phyloP scores from a whole-genome alignment of 2,329 filamentous ascomycete genomes.

The Bipolaris zeicola region DNA sequence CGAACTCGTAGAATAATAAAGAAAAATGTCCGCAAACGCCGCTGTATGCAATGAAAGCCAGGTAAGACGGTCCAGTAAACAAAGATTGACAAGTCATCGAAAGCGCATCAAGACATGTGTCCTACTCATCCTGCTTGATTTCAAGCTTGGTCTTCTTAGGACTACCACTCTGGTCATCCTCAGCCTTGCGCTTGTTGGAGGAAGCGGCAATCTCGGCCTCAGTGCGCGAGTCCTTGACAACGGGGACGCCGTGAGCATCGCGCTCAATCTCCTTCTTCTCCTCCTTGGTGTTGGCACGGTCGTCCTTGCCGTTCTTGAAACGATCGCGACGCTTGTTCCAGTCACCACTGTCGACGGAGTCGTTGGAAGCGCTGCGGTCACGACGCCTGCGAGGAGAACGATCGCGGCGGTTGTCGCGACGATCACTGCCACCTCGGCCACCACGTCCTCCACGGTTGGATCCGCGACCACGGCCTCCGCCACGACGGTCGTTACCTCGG shows the following conservation, averaged over 20 bases:
- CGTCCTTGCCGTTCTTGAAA: constrained; percentile 44
- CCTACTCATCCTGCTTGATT: constrained; percentile 42
- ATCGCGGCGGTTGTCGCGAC: constrained; percentile 30
- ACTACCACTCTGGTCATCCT: constrained; percentile 25
- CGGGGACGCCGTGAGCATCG: constrained; percentile 36
- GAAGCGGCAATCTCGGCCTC: constrained; percentile 19
- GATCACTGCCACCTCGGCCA: constrained; percentile 26
- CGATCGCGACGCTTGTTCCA: constrained; percentile 41
- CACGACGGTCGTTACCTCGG: constrained; percentile 36
- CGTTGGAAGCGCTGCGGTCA: constrained; percentile 27
- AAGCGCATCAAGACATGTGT: neutral
- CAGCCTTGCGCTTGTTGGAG: constrained; percentile 45
- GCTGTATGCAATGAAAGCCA: neutral
- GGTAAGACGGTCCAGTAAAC: neutral
- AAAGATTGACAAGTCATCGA: neutral
- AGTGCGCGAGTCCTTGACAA: constrained; percentile 31
- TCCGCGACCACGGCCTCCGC: constrained; percentile 37
- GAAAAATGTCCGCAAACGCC: constrained; percentile 1
- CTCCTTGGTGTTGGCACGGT: constrained; percentile 26
- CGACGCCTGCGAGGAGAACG: constrained; percentile 30
- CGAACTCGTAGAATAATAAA: neutral
- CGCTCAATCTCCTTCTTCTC: constrained; percentile 31
- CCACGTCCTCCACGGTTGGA: constrained; percentile 32
- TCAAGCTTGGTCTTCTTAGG: constrained; percentile 45
- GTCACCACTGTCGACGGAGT: constrained; percentile 30